A percentile compares a stretch with the other conserved stretches of the same genome.
Evolutionary conservation across 306 rosid species (phyloP).

Genomic region (Vicia sativa): DNA sequence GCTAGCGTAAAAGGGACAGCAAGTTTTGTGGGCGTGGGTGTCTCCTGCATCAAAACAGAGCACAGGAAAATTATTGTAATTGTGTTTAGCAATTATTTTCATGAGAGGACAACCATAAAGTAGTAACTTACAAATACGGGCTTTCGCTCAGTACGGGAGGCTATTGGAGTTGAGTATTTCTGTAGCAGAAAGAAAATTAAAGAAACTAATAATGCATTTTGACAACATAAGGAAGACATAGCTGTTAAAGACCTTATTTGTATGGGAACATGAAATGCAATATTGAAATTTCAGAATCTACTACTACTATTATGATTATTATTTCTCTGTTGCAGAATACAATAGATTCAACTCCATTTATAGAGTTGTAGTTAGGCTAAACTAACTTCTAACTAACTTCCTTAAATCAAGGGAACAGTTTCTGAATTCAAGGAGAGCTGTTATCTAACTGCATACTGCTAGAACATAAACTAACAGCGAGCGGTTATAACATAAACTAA

Average conservation of each 20-base stretch:
- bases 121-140: conserved; percentile 61
- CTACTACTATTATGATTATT: no score
- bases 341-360: no score
- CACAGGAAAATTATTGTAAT: conserved; percentile 24
- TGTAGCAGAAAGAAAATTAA: conserved; percentile 46
- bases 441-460: no score
- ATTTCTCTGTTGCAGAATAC: no score
- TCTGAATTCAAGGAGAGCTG: no score
- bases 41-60: conserved; percentile 62
- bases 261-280: conserved; percentile 8
- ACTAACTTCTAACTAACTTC: no score
- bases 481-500: no score
- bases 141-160: conserved; percentile 61
- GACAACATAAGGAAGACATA: conserved; percentile 22
- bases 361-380: no score
- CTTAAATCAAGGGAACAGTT: no score
- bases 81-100: conserved; percentile 5
- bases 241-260: conserved; percentile 13
- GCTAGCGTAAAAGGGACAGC: conserved; percentile 57
- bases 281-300: no score
- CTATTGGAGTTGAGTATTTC: conserved; percentile 66
- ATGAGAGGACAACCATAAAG: conserved; percentile 23
- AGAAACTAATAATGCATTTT: conserved; percentile 18
- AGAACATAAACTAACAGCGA: no score
- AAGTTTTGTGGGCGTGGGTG: conserved; percentile 88